Percentiles rank a stretch among this genome's conserved stretches.
These are phyloP conservation scores for Phytophthora syringae DNA, from an alignment of 352 stramenopile genomes.

Conservation along the genomic window DNA sequence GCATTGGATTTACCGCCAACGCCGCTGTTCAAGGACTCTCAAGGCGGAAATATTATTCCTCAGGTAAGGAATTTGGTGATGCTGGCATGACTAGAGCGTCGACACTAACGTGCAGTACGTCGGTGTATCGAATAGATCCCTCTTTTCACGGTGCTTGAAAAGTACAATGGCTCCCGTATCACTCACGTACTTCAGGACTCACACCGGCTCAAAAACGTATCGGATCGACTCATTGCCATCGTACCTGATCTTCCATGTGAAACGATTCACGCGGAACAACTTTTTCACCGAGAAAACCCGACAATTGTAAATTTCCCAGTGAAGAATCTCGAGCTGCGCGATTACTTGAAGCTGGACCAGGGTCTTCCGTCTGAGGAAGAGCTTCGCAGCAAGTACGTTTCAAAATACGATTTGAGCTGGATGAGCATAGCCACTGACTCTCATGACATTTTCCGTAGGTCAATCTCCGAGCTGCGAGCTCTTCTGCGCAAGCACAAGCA, in stretches of 20 bases:
- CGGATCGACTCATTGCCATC: constrained; percentile 90
- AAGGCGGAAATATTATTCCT: constrained; percentile 97
- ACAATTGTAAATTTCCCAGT: constrained; percentile 99
- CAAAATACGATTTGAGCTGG: neutral
- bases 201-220: constrained; percentile 92
- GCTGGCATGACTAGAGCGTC: neutral
- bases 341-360: constrained; percentile 81
- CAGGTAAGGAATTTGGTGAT: constrained; percentile 49
- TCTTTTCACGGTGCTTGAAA: constrained; percentile 96
- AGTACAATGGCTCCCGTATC: constrained; percentile 95
- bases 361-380: constrained; percentile 59
- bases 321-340: constrained; percentile 97
- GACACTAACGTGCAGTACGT: neutral
- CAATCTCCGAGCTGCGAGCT: constrained; percentile 65
- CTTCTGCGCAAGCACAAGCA: constrained; percentile 62
- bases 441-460: constrained; percentile 36
- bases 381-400: constrained; percentile 46
- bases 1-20: constrained; percentile 98
- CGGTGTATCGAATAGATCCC: constrained; percentile 80
- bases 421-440: neutral
- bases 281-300: constrained; percentile 99
- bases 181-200: constrained; percentile 84
- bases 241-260: constrained; percentile 98
- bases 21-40: constrained; percentile 98
- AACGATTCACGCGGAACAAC: constrained; percentile 97